phyloP scores from a whole-genome alignment of 352 stramenopile genomes.

The Ophiocytium majus region DNA sequence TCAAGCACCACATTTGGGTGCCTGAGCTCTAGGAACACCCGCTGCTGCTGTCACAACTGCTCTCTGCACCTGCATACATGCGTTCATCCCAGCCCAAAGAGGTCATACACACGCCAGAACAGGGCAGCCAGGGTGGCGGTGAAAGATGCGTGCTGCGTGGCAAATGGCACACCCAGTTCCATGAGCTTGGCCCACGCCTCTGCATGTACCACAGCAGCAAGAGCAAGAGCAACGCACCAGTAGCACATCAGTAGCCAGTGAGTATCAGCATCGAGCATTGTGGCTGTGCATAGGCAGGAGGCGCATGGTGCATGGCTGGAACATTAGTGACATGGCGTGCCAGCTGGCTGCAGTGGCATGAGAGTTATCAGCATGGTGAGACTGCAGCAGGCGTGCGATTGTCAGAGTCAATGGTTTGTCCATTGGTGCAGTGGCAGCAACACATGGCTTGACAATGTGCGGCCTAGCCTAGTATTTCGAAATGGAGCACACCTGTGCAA shows the following conservation, averaged over 20 bases:
- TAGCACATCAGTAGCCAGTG: neutral
- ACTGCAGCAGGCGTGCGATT: no score
- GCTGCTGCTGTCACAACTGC: no score
- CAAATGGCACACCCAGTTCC: neutral
- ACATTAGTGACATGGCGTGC: neutral
- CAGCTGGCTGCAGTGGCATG: neutral
- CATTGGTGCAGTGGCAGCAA: no score
- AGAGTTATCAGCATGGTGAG: no score
- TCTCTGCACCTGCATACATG: no score
- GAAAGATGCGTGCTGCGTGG: neutral
- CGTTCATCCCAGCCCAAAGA: neutral
- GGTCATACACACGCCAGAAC: neutral
- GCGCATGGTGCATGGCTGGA: neutral
- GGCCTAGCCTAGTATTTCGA: no score
- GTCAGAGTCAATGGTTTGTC: no score
- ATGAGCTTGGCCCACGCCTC: conserved; percentile 12
- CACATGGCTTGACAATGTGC: no score
- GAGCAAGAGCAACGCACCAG: neutral
- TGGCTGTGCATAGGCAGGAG: neutral
- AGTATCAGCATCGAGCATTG: neutral
- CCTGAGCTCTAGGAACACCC: no score
- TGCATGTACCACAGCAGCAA: neutral
- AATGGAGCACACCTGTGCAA: no score
- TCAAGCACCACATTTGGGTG: no score
- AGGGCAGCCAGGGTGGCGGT: neutral